A percentile compares a stretch with the other conserved stretches of the same genome.
Evolutionary conservation across 768 basidiomycete genomes (phyloP).

Genomic region (Macrolepiota dolichaula): DNA sequence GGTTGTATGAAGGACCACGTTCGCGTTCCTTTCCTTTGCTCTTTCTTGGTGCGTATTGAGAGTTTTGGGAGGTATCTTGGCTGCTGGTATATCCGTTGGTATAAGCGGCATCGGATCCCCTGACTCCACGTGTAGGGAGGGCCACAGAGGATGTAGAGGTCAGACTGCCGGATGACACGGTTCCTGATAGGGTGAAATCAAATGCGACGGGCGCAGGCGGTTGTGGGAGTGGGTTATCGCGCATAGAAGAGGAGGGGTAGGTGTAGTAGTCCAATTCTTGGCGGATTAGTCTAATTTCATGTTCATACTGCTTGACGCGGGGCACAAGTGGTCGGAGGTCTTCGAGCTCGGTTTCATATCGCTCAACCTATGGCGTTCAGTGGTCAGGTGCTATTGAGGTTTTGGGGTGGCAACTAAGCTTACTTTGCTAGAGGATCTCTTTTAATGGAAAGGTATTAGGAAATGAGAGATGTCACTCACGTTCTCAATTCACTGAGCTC

Average conservation of each 20-base stretch:
- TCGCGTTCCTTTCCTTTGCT: slow-evolving; percentile 15
- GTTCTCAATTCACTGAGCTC: neutral
- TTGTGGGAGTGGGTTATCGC: slow-evolving; percentile 41
- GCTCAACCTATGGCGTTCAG: slow-evolving; percentile 17
- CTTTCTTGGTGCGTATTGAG: neutral
- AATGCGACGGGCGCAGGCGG: slow-evolving; percentile 54
- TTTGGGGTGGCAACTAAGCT: neutral
- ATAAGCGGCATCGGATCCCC: neutral
- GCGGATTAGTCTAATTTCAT: neutral
- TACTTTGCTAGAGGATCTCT: neutral
- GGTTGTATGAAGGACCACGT: slow-evolving; percentile 9
- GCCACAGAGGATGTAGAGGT: slow-evolving; percentile 1
- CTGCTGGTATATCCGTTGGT: neutral
- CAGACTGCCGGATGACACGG: slow-evolving; percentile 6
- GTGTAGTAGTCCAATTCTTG: slow-evolving; percentile 4
- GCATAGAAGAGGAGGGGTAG: neutral
- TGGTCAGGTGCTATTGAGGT: neutral
- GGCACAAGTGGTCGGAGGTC: slow-evolving; percentile 28
- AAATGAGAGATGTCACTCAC: neutral
- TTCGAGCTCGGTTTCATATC: slow-evolving; percentile 31
- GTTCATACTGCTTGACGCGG: slow-evolving; percentile 11
- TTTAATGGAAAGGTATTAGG: neutral
- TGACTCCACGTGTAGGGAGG: neutral
- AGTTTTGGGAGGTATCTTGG: neutral
- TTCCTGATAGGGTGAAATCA: slow-evolving; percentile 38